Evolutionary conservation across 495 filamentous ascomycete species (phyloP).

Genomic region (Hypoxylon rickii): DNA sequence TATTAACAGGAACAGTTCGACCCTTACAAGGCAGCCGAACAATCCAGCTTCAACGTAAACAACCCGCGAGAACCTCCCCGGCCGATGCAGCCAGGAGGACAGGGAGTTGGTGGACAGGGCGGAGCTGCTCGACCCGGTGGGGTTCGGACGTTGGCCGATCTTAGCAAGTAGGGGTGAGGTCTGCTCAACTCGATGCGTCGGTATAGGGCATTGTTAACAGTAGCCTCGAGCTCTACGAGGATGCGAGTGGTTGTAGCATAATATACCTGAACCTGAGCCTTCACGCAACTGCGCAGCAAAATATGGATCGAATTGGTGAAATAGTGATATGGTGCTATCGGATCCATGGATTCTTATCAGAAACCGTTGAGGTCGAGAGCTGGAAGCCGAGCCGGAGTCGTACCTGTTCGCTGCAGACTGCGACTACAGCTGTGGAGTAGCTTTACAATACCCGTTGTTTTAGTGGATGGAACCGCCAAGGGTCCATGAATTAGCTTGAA

Average conservation of each 20-base stretch:
- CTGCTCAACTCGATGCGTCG: too few relatives aligned
- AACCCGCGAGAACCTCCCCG: constrained; percentile 33
- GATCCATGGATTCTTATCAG: too few relatives aligned
- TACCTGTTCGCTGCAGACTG: constrained; percentile 7
- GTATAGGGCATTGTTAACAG: too few relatives aligned
- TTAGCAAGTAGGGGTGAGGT: constrained; percentile 11
- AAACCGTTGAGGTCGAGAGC: background rate
- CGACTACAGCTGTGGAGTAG: too few relatives aligned
- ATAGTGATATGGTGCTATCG: too few relatives aligned
- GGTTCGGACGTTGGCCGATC: constrained; percentile 51
- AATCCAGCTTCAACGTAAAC: constrained; percentile 65
- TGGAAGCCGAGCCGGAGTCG: background rate
- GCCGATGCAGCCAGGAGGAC: constrained; percentile 18
- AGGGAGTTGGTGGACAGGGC: constrained; percentile 27
- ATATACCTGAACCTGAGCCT: too few relatives aligned
- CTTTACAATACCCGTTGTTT: constrained; percentile 16
- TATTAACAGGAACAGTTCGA: constrained; percentile 56
- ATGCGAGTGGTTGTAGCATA: too few relatives aligned
- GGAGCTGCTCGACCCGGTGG: constrained; percentile 37
- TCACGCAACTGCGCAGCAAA: too few relatives aligned
- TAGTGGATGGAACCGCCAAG: constrained; percentile 17
- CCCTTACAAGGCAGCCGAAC: constrained; percentile 65
- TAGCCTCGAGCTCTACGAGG: too few relatives aligned
- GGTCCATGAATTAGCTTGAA: constrained; percentile 9
- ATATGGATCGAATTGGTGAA: too few relatives aligned